Evolutionary conservation across 305 asterid genomes (phyloP).

Genomic region (Fraxinus albicans): DNA sequence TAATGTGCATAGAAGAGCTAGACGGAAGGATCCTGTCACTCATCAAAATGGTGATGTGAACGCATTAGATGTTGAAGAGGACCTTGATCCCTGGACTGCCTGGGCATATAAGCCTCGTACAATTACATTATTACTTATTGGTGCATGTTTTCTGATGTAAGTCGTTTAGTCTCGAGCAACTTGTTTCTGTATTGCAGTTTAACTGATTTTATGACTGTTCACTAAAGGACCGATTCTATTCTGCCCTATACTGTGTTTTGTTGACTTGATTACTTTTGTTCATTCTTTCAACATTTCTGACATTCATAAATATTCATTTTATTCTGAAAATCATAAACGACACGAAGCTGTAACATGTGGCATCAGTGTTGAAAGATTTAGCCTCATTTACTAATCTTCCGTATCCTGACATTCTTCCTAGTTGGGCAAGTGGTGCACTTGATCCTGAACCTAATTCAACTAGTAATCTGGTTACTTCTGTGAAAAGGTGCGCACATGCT

Average conservation of each 20-base stretch:
- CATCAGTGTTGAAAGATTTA: background rate
- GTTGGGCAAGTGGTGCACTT: conserved; percentile 98
- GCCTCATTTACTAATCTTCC: conserved; percentile 5
- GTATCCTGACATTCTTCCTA: conserved; percentile 29
- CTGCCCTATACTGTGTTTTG: conserved; percentile 12
- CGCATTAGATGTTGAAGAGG: conserved; percentile 55
- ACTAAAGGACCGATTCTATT: conserved; percentile 10
- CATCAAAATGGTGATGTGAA: conserved; percentile 63
- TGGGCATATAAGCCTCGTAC: conserved; percentile 98
- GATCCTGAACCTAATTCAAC: conserved; percentile 68
- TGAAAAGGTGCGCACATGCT: conserved; percentile 58
- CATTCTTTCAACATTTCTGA: background rate
- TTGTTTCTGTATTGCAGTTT: conserved; percentile 14
- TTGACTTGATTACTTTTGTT: conserved; percentile 7
- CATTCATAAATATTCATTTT: background rate
- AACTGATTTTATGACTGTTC: background rate
- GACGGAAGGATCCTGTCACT: conserved; percentile 39
- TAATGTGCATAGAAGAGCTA: conserved; percentile 55
- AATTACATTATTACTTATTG: conserved; percentile 73
- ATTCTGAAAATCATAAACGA: background rate
- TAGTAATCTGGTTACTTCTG: conserved; percentile 59
- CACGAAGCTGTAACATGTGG: background rate
- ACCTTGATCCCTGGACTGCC: conserved; percentile 96
- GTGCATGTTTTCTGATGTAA: conserved; percentile 97
- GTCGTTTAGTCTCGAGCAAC: conserved; percentile 22